phyloP scores from a whole-genome alignment of 2,329 filamentous ascomycete genomes.

The Xylariaceae sp. region DNA sequence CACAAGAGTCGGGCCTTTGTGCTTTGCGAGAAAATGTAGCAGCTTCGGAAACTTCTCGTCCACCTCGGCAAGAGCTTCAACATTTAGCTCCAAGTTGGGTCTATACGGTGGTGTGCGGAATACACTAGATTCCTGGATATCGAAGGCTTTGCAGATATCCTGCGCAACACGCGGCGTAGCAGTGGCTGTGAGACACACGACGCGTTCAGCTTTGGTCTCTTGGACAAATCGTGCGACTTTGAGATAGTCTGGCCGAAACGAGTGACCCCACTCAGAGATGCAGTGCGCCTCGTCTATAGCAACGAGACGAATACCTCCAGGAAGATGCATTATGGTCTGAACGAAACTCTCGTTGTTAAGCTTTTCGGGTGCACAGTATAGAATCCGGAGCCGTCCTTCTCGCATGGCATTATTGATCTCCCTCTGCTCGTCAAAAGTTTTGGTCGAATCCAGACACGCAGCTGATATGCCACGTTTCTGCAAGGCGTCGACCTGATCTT shows the following conservation, averaged over 20 bases:
- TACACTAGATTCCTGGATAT: constrained; percentile 45
- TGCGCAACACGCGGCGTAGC: constrained; percentile 53
- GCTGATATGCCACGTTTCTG: constrained; percentile 46
- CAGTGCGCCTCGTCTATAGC: constrained; percentile 58
- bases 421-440: constrained; percentile 44
- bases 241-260: constrained; percentile 24
- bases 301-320: constrained; percentile 52
- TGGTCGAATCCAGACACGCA: constrained; percentile 54
- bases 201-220: constrained; percentile 54
- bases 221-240: constrained; percentile 50
- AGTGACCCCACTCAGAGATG: constrained; percentile 46
- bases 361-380: constrained; percentile 58
- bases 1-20: constrained; percentile 55
- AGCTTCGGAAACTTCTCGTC: constrained; percentile 44
- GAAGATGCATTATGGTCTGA: constrained; percentile 49
- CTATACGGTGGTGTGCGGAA: constrained; percentile 59
- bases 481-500: constrained; percentile 56
- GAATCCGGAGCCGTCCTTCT: constrained; percentile 45
- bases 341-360: constrained; percentile 60
- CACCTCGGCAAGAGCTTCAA: constrained; percentile 38
- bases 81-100: constrained; percentile 53
- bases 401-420: constrained; percentile 35
- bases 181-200: constrained; percentile 58
- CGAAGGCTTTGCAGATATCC: constrained; percentile 51
- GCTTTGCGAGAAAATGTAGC: constrained; percentile 43